Percentiles rank a stretch among this genome's conserved stretches.
phyloP scores from a whole-genome alignment of 2,329 filamentous ascomycete species.

The Cyphellophora attinorum region DNA sequence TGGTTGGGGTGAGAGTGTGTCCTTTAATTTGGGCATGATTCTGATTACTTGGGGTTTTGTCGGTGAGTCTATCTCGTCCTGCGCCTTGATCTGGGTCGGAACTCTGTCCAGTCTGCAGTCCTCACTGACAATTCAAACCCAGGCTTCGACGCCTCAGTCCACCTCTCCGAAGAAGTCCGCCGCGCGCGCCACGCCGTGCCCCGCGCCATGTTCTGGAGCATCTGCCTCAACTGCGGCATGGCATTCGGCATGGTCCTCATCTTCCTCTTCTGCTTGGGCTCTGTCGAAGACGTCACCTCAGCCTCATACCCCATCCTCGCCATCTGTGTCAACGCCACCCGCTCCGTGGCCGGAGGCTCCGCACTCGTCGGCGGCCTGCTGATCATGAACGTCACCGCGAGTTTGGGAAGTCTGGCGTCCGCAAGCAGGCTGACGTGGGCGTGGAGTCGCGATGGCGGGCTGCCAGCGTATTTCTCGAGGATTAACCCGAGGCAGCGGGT shows the following conservation, averaged over 20 bases:
- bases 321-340: constrained; percentile 12
- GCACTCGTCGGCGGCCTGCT: constrained; percentile 9
- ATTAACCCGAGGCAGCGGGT: constrained; percentile 25
- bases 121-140: too few relatives aligned
- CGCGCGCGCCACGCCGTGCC: constrained; percentile 25
- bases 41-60: constrained; percentile 24
- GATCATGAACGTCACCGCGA: constrained; percentile 9
- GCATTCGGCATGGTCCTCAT: constrained; percentile 27
- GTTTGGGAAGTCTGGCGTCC: constrained; percentile 27
- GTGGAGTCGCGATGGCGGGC: constrained; percentile 39
- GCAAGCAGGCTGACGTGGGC: constrained; percentile 40
- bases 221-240: constrained; percentile 24
- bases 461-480: constrained; percentile 30
- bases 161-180: constrained; percentile 29
- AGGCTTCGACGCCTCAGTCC: constrained; percentile 17
- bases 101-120: constrained; percentile 30
- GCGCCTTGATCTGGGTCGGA: constrained; percentile 26
- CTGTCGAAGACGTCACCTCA: constrained; percentile 5
- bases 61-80: constrained; percentile 22
- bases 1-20: constrained; percentile 26
- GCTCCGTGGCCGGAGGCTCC: constrained; percentile 8
- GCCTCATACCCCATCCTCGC: constrained; percentile 9
- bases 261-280: constrained; percentile 25
- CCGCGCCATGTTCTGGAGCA: constrained; percentile 26
- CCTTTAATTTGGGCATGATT: constrained; percentile 29